Base-by-base conservation (phyloP, 768 basidiomycete genomes). In the Naematelia aurantialba region DNA sequence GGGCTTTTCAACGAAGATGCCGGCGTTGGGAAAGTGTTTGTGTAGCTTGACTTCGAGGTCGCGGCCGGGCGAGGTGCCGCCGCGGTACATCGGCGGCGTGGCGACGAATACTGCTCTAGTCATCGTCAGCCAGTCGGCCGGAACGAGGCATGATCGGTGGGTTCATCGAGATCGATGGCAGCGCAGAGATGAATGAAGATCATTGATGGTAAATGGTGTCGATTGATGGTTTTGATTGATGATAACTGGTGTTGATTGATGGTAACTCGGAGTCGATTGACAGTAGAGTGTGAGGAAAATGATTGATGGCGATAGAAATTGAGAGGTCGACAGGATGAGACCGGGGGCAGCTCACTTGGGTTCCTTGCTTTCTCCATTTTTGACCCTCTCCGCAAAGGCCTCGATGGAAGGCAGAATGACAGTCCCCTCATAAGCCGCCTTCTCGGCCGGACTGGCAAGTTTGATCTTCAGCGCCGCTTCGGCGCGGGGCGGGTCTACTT, bases 1-100 rank as follows among this genome's bases (percentile, higher is more conserved):
- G 5, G 92, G 91, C 78, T 94, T 96, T 78, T 96, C 92, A 55
- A 93, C 80, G 77, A 97, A 93, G 78, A 91, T 82, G 27, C 88
- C 85, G 24, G 88, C 84, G 21, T 88, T 86, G 46, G 91, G 90
- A 81, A 97, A 91, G 69, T 84, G 74, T 69, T 88, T 85, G 76
- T 91, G 78, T 65, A 94, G 85, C 78, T 91, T 88, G 58, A 87
- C 78, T 78, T 96, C 92, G 66, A 96, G 82, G 76, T 93, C 89
- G 56, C 85, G 84, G 52, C 86, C 85, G 24, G 83, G 79, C 61
- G 82, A 79, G 30, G 83, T 81, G 44, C 86, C 84, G 46, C 92
- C 92, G 56, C 92, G 85, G 82, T 85, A 93, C 83, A 87, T 87
- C 39, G 92, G 90, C 14, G 92, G 92, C 42, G 87, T 88, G 47